phyloP scores from a whole-genome alignment of 768 basidiomycete genomes.

The Amanita rubescens region DNA sequence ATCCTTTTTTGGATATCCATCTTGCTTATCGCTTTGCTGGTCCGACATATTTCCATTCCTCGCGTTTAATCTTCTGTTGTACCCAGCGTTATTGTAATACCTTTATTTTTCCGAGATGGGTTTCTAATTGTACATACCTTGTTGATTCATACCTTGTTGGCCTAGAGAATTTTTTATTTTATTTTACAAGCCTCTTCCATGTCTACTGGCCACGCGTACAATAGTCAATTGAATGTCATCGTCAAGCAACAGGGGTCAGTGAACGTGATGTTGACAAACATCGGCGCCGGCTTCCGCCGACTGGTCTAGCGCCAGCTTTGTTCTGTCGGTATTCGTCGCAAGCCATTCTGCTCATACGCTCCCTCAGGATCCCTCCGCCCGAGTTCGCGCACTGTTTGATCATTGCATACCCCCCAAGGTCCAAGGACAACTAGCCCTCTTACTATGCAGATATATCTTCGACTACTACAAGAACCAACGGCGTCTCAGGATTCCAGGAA shows the following conservation, averaged over 20 bases:
- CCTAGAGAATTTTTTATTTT: background rate
- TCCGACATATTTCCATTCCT: background rate
- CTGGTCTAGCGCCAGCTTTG: no score
- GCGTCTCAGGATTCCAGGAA: no score
- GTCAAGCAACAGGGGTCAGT: background rate
- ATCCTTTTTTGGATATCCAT: background rate
- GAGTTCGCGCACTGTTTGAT: no score
- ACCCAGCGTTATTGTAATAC: background rate
- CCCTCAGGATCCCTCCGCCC: no score
- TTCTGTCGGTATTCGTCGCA: no score
- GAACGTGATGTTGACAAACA: no score
- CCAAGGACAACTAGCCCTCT: no score
- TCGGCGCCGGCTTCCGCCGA: no score
- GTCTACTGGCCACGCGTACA: background rate
- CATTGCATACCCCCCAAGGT: no score
- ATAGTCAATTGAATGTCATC: background rate
- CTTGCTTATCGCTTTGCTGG: background rate
- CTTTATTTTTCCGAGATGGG: background rate
- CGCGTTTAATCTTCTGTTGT: background rate
- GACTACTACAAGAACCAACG: no score
- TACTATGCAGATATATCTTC: no score
- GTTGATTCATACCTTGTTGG: background rate
- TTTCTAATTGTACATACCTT: background rate
- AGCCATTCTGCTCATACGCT: no score
- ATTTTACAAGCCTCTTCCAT: background rate